Evolutionary conservation across 345 rosid species (phyloP), one percentile per base, ranked within the genome.

Genomic region (Excoecaria agallocha): DNA sequence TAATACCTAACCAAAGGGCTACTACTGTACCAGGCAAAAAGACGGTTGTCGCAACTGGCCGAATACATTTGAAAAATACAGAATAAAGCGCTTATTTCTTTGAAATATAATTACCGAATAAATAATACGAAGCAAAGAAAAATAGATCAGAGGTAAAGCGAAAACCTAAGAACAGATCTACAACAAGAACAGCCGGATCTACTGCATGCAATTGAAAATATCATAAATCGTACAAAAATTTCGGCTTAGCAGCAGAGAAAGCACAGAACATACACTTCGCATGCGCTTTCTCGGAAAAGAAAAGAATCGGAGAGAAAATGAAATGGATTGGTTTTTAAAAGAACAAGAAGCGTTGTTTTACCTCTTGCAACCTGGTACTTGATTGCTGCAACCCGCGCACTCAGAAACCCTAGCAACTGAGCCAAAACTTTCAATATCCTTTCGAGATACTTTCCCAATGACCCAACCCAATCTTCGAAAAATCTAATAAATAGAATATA

Each of bases 181-280:
- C 9, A 5, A 10, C 12, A n/a, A 64, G 10, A 19, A n/a, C 37
- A 71, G 2, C 71, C 71, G 71, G 76, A 77, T 77, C 80, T 77
- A 65, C 55, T 1, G 58, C 59, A 68, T 30, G 71, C 22, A 11
- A 50, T 15, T 30, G 12, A 51, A 16, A 16, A 25, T 2, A 71
- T 2, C n/a, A 58, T 3, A 64, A 19, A 69, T 10, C 6, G 5
- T 0, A 37, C 0, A 8, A 48, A 56, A 57, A 54, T 1, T 54
- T 43, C 41, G 16, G 71, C 59, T 10, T 11, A n/a, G 6, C 30
- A 22, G 4, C n/a, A 10, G 60, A 19, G 12, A 69, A 41, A 70
- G 11, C 43, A 38, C 0, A 12, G n/a, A 15, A 41, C 16, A 9
- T 20, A 3, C 6, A 2, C 10, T 30, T 66, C 51, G 48, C 37